These are phyloP conservation scores for Aspergillus incahuasiensis DNA, from an alignment of 495 filamentous ascomycete species.

Conservation along the genomic window DNA sequence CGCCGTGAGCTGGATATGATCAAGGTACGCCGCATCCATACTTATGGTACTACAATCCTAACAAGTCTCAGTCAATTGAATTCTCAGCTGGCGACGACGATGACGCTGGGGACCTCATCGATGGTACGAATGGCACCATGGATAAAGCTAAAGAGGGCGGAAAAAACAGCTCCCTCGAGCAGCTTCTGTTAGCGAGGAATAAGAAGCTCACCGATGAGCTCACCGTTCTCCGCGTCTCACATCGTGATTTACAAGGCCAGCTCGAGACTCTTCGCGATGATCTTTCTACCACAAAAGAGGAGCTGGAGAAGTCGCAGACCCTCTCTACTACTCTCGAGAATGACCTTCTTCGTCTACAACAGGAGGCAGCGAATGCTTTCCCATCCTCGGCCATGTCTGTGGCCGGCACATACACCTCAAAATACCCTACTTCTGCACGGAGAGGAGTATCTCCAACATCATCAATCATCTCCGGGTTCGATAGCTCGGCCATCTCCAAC, in stretches of 20 bases:
- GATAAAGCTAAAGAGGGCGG: conserved; percentile 53
- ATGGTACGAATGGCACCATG: conserved; percentile 45
- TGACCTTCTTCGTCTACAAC: conserved; percentile 81
- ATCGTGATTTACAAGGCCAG: conserved; percentile 81
- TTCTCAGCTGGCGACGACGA: conserved; percentile 90
- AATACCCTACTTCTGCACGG: conserved; percentile 72
- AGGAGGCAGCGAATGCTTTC: conserved; percentile 76
- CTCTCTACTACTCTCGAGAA: conserved; percentile 88
- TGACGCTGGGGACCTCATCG: conserved; percentile 38
- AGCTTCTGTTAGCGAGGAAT: conserved; percentile 85
- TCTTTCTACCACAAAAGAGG: conserved; percentile 74
- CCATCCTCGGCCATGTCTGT: conserved; percentile 85
- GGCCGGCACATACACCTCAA: conserved; percentile 83
- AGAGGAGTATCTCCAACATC: conserved; percentile 83
- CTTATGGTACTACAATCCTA: not conserved
- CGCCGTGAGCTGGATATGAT: conserved; percentile 94
- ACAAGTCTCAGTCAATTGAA: conserved; percentile 67
- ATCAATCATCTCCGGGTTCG: conserved; percentile 95
- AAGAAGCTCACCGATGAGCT: conserved; percentile 94
- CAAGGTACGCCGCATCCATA: conserved; percentile 48
- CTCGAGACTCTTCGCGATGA: conserved; percentile 78
- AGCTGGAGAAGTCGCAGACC: conserved; percentile 78
- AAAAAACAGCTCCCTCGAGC: conserved; percentile 69
- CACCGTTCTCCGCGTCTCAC: conserved; percentile 86
- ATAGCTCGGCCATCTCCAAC: conserved; percentile 47